A percentile compares a stretch with the other conserved stretches of the same genome.
Conservation (phyloP, 345 rosid species). For the Eucalyptus curtisii region DNA sequence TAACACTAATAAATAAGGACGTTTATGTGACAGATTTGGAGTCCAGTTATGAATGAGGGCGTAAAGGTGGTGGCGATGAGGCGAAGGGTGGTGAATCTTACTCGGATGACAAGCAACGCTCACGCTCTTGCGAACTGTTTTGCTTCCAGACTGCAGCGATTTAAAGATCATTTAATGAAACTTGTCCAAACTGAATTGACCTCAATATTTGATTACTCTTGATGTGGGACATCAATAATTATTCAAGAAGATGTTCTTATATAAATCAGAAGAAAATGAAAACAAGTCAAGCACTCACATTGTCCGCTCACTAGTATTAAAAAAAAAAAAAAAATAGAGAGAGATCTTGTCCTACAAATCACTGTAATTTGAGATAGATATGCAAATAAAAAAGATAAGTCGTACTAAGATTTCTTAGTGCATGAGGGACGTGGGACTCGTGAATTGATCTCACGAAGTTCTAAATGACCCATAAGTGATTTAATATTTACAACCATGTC, state of each 20-base stretch:
- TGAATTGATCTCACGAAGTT: too few relatives aligned
- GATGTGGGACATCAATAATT: background rate
- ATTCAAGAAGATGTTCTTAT: background rate
- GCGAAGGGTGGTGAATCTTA: background rate
- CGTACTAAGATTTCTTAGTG: background rate
- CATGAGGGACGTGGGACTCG: background rate
- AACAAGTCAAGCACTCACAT: background rate
- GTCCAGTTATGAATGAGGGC: background rate
- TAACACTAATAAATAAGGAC: background rate
- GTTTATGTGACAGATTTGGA: background rate
- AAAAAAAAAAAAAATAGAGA: background rate
- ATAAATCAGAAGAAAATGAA: background rate
- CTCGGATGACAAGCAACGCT: background rate
- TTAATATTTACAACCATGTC: too few relatives aligned
- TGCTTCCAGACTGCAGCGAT: background rate
- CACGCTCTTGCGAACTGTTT: background rate
- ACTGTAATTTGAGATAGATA: background rate
- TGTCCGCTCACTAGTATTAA: background rate
- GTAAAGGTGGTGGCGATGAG: background rate
- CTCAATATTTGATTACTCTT: background rate
- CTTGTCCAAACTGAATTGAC: background rate
- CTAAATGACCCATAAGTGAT: too few relatives aligned
- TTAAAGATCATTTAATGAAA: background rate
- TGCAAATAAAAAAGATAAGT: background rate
- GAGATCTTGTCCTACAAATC: background rate